These are phyloP conservation scores for Coniochaeta sp. DNA, from an alignment of 2,329 filamentous ascomycete genomes.

Conservation along the genomic window DNA sequence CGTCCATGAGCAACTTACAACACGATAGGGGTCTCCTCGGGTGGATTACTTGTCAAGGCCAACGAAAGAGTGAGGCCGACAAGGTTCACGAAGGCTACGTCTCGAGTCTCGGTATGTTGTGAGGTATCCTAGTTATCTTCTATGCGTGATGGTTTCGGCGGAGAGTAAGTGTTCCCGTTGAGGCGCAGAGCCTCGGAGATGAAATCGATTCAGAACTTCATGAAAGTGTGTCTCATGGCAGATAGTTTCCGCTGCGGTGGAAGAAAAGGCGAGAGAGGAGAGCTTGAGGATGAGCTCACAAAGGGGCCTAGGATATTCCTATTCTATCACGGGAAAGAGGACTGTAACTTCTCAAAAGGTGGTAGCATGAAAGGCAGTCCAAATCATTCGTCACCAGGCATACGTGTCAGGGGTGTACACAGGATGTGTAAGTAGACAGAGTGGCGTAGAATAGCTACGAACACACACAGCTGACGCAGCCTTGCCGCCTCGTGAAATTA, in stretches of 20 bases:
- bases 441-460: neutral
- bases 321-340: too few relatives aligned
- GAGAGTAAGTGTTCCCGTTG: neutral
- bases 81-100: neutral
- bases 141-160: neutral
- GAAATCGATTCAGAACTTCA: neutral
- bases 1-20: neutral
- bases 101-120: neutral
- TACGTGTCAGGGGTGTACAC: conserved; percentile 1
- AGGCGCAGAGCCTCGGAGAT: neutral
- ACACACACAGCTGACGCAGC: conserved; percentile 9
- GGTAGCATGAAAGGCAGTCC: neutral
- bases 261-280: neutral
- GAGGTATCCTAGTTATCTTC: neutral
- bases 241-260: too few relatives aligned
- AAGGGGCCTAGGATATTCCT: neutral
- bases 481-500: conserved; percentile 9
- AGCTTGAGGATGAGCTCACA: neutral
- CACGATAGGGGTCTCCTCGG: neutral
- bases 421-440: neutral
- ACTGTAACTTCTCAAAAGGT: neutral
- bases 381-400: neutral
- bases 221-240: neutral
- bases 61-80: neutral
- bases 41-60: neutral